Evolutionary conservation across 2,329 filamentous ascomycete genomes (phyloP), one percentile per base, ranked within the genome.

Genomic region (Lachnellula willkommii): DNA sequence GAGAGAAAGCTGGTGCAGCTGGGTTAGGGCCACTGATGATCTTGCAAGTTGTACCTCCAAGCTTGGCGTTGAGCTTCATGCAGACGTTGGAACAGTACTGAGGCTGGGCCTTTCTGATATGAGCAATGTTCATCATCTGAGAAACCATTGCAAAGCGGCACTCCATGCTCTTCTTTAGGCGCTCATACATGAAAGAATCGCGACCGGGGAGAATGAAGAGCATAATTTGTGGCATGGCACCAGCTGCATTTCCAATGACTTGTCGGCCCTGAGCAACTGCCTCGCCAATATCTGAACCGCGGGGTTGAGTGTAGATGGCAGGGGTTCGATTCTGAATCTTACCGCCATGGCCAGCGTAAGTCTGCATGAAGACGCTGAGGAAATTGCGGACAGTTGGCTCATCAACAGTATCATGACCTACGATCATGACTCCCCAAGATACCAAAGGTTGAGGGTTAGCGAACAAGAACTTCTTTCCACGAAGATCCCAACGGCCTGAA

Each of bases 61-160:
- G 80, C 75, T 99, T 99, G 3, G 90, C 88, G 65, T 99, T 97
- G 62, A 99, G 84, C 75, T 99, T 99, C 90, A 99, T 94, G 61
- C 85, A 82, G 0, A 99, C 90, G 60, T 99, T 99, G 1, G 89
- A 94, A 66, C 89, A 87, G 72, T 97, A 97, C 66, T 99, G 94
- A 0, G 80, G 79, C 22, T 88, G 83, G 15, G 81, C 82, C 69
- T 87, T 87, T 39, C 74, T 65, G 1, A 93, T 88, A 57, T 95
- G 87, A 0, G 74, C 74, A 2, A 78, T 75, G 62, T 91, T 85
- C n/a, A 97, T 69, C 60, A 92, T 71, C 69, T 97, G 94, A 0
- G 90, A 90, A 0, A 90, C 78, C 14, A 92, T 80, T n/a, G 88
- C 91, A 61, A 84, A 92, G 36, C 89, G 85, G 67, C 89, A 93